Percentiles rank a stretch among this genome's conserved stretches.
Evolutionary conservation across 2,329 filamentous ascomycete species (phyloP).

Genomic region (Ophiocordyceps camponoti-leonardi): DNA sequence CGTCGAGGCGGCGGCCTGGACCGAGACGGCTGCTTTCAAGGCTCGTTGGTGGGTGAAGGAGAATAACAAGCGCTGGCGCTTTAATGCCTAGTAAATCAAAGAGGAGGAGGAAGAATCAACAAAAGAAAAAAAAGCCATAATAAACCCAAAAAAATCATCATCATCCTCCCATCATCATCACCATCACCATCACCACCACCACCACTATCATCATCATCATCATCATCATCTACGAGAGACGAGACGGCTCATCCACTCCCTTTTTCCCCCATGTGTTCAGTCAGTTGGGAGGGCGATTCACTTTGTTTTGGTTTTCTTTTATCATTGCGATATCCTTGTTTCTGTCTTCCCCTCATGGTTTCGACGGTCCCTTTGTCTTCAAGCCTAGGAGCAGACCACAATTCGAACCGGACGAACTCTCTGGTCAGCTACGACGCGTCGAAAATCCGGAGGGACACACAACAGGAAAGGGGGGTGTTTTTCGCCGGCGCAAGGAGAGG

Average conservation of each 20-base stretch:
- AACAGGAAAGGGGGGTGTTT: too few relatives aligned
- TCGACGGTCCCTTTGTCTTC: too few relatives aligned
- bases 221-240: background rate
- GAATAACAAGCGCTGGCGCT: slow-evolving; percentile 16
- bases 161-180: too few relatives aligned
- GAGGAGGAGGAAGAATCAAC: background rate
- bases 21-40: slow-evolving; percentile 14
- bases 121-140: background rate
- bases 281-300: background rate
- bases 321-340: background rate
- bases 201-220: too few relatives aligned
- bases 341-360: too few relatives aligned
- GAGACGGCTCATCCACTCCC: background rate
- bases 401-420: too few relatives aligned
- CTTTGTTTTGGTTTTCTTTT: background rate
- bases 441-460: too few relatives aligned
- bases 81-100: background rate
- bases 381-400: too few relatives aligned
- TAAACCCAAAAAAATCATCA: background rate
- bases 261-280: background rate
- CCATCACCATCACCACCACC: too few relatives aligned
- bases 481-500: too few relatives aligned
- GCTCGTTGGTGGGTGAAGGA: slow-evolving; percentile 17
- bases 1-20: slow-evolving; percentile 12
- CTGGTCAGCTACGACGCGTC: too few relatives aligned